A percentile compares a stretch with the other conserved stretches of the same genome.
Evolutionary conservation across 352 stramenopile genomes (phyloP).

Genomic region (Globisporangium carolinianum): DNA sequence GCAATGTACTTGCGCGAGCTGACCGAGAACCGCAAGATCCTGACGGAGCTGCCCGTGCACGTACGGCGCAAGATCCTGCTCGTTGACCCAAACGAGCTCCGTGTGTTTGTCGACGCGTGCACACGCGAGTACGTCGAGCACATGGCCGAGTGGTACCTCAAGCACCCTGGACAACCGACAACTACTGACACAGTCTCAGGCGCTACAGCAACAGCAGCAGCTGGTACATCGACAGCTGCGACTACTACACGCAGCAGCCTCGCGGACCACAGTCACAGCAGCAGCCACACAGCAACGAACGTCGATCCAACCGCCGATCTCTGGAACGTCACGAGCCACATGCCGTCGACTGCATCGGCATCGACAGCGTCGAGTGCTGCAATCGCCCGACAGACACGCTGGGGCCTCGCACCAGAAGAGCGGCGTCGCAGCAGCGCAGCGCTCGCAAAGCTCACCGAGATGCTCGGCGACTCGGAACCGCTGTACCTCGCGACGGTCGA

Average conservation of each 20-base stretch:
- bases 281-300: slow-evolving; percentile 14
- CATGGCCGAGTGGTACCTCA: slow-evolving; percentile 60
- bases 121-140: slow-evolving; percentile 66
- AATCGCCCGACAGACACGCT: slow-evolving; percentile 13
- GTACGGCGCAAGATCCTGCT: slow-evolving; percentile 79
- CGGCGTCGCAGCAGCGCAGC: slow-evolving; percentile 59
- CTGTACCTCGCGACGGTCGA: slow-evolving; percentile 75
- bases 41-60: slow-evolving; percentile 71
- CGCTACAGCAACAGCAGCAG: not conserved
- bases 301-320: slow-evolving; percentile 20
- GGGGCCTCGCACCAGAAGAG: slow-evolving; percentile 40
- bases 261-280: slow-evolving; percentile 8
- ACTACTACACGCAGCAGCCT: too few species aligned
- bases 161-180: slow-evolving; percentile 24
- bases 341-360: slow-evolving; percentile 24
- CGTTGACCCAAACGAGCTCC: slow-evolving; percentile 60
- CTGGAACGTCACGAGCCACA: slow-evolving; percentile 70
- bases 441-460: slow-evolving; percentile 59
- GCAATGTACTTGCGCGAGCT: slow-evolving; percentile 71
- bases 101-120: slow-evolving; percentile 68
- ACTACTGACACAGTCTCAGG: not conserved
- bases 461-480: slow-evolving; percentile 79
- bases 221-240: not conserved
- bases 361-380: slow-evolving; percentile 17
- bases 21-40: slow-evolving; percentile 74